Evolutionary conservation across 495 filamentous ascomycete species (phyloP).

Genomic region (Penicillium macrosclerotiorum): DNA sequence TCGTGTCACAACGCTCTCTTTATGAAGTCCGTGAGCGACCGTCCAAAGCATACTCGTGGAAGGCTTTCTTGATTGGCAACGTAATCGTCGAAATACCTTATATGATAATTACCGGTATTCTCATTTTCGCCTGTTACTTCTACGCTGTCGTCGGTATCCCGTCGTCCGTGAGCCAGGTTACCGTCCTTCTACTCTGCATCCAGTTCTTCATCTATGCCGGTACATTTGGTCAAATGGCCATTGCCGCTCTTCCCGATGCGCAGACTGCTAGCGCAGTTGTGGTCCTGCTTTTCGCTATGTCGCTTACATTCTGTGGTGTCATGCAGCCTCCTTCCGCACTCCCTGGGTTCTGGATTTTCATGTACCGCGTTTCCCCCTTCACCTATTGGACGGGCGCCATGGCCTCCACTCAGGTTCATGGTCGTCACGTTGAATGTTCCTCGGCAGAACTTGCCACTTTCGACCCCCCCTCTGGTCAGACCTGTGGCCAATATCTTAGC

Average conservation of each 20-base stretch:
- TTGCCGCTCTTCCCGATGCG: constrained; percentile 54
- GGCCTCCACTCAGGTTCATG: constrained; percentile 53
- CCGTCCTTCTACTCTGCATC: constrained; percentile 51
- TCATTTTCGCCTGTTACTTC: constrained; percentile 50
- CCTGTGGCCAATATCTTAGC: constrained; percentile 50
- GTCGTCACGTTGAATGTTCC: constrained; percentile 54
- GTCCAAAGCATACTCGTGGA: constrained; percentile 68
- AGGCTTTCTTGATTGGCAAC: constrained; percentile 62
- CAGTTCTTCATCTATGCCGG: constrained; percentile 48
- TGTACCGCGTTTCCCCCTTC: constrained; percentile 50
- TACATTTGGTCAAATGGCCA: constrained; percentile 55
- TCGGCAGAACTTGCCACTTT: constrained; percentile 53
- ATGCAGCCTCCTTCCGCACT: constrained; percentile 57
- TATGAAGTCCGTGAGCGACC: constrained; percentile 68
- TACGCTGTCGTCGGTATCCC: constrained; percentile 43
- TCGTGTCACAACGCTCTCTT: constrained; percentile 58
- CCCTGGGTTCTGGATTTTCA: constrained; percentile 60
- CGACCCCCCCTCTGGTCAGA: constrained; percentile 42
- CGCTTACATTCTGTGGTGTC: constrained; percentile 56
- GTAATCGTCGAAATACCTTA: constrained; percentile 56
- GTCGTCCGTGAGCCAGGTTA: constrained; percentile 41
- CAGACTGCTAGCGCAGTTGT: constrained; percentile 53
- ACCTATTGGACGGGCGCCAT: constrained; percentile 59
- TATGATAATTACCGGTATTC: constrained; percentile 39
- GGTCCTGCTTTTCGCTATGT: constrained; percentile 55